Conservation (phyloP, 305 asterid genomes). For the Fraxinus velutina region DNA sequence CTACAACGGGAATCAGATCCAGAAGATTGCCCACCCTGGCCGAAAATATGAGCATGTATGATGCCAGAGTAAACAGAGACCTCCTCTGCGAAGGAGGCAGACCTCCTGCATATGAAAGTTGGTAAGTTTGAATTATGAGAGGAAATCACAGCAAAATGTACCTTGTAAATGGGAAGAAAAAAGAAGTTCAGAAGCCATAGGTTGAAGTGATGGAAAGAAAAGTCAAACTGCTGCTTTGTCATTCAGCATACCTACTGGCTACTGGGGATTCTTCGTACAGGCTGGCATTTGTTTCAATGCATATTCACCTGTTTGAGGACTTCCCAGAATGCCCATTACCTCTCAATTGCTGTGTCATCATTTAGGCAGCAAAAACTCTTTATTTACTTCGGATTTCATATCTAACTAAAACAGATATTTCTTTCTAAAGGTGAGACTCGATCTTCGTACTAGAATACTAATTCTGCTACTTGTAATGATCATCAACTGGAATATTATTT, state of each 20-base stretch:
- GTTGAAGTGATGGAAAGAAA: background rate
- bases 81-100: slow-evolving; percentile 46
- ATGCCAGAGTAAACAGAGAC: slow-evolving; percentile 50
- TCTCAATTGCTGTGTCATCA: background rate
- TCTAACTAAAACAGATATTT: background rate
- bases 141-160: background rate
- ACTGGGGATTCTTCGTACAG: background rate
- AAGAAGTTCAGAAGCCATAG: background rate
- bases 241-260: background rate
- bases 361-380: background rate
- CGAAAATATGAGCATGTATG: slow-evolving; percentile 44
- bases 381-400: background rate
- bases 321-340: background rate
- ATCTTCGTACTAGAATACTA: background rate
- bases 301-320: background rate
- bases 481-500: background rate
- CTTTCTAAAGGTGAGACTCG: background rate
- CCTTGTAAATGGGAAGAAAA: background rate
- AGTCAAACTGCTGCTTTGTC: background rate
- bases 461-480: background rate
- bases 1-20: slow-evolving; percentile 36
- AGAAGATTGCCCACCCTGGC: slow-evolving; percentile 46
- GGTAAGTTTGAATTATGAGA: slow-evolving; percentile 17
- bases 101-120: slow-evolving; percentile 36
- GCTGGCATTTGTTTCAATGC: background rate